These are phyloP conservation scores for Salix exigua DNA, from an alignment of 345 rosid genomes.

Conservation along the genomic window DNA sequence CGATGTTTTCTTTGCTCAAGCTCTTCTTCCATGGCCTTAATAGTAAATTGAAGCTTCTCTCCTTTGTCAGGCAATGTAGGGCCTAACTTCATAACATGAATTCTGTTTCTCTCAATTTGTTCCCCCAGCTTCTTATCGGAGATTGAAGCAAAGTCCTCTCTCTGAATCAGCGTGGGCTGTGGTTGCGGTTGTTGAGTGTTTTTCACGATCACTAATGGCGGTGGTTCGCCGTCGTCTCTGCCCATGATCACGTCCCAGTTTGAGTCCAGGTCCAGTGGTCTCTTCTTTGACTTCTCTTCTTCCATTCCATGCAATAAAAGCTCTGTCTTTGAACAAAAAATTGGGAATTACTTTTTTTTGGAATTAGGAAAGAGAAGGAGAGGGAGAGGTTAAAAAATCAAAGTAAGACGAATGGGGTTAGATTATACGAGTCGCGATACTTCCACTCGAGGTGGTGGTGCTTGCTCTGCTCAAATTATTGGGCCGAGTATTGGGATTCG, in stretches of 20 bases:
- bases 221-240: background rate
- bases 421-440: no score
- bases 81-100: background rate
- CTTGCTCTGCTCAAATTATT: no score
- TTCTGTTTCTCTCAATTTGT: background rate
- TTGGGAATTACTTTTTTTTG: no score
- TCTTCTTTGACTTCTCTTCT: background rate
- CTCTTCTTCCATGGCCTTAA: slow-evolving; percentile 48
- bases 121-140: background rate
- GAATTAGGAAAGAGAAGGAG: no score
- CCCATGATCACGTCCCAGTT: background rate
- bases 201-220: background rate
- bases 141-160: background rate
- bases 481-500: no score
- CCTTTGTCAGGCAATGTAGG: slow-evolving; percentile 47
- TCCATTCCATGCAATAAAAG: no score
- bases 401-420: no score
- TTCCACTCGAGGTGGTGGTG: no score
- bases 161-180: background rate
- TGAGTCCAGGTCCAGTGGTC: background rate
- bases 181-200: background rate
- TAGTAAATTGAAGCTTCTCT: slow-evolving; percentile 27
- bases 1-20: slow-evolving; percentile 33
- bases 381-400: no score
- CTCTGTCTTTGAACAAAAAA: no score